Conservation (phyloP, 257 asterid genomes). For the Ligustrum vulgare region DNA sequence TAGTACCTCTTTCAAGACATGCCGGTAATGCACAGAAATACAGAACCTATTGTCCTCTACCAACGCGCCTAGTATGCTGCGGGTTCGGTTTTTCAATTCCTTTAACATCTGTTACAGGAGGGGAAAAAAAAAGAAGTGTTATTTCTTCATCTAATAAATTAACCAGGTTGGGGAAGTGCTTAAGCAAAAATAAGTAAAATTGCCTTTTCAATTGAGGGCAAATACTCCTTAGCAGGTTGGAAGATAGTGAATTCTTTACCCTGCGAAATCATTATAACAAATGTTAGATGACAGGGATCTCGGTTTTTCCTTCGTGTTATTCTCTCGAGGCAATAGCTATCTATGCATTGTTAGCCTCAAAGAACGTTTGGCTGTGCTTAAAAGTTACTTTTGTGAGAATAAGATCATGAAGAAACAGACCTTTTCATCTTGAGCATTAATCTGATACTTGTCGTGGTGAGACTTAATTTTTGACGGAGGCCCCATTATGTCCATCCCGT, state of each 20-base stretch:
- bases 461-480: conserved; percentile 45
- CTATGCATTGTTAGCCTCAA: too few relatives aligned
- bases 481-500: conserved; percentile 92
- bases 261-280: conserved; percentile 25
- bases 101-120: conserved; percentile 48
- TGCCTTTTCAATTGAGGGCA: conserved; percentile 66
- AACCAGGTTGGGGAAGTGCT: not conserved
- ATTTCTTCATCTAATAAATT: too few relatives aligned
- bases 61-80: conserved; percentile 53
- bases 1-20: conserved; percentile 58
- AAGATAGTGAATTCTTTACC: conserved; percentile 64
- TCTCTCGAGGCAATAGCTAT: not conserved
- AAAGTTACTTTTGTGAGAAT: too few relatives aligned
- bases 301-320: not conserved
- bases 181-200: not conserved
- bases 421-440: conserved; percentile 40
- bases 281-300: not conserved
- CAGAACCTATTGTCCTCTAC: conserved; percentile 86
- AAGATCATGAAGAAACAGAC: conserved; percentile 18
- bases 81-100: conserved; percentile 44
- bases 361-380: too few relatives aligned
- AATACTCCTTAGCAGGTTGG: conserved; percentile 83
- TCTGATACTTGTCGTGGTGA: conserved; percentile 50
- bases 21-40: conserved; percentile 80
- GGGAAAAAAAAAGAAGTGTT: too few relatives aligned